These are phyloP conservation scores for Garcia nutans DNA, from an alignment of 345 rosid genomes.

Conservation along the genomic window DNA sequence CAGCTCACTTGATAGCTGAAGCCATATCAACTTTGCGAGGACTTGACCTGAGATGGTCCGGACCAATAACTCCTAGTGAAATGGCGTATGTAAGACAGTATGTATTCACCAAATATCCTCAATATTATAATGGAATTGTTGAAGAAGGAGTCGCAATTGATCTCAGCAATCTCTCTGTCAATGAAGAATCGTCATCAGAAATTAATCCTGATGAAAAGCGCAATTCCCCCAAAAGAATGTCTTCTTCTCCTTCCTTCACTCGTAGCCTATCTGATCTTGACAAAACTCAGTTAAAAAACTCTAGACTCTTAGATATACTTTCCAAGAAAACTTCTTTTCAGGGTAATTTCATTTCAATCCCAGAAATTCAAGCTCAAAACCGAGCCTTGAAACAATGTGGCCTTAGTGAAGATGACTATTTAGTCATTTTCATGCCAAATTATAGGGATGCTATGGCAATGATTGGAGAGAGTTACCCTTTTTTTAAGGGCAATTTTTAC, in stretches of 20 bases:
- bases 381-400: slow-evolving; percentile 53
- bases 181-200: slow-evolving; percentile 43
- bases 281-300: slow-evolving; percentile 43
- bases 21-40: slow-evolving; percentile 56
- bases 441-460: slow-evolving; percentile 48
- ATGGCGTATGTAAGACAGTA: slow-evolving; percentile 64
- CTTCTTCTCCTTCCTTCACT: slow-evolving; percentile 40
- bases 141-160: slow-evolving; percentile 29
- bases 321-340: slow-evolving; percentile 48
- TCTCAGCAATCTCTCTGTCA: slow-evolving; percentile 31
- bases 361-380: slow-evolving; percentile 61
- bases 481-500: slow-evolving; percentile 55
- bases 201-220: slow-evolving; percentile 31
- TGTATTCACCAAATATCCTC: slow-evolving; percentile 65
- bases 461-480: slow-evolving; percentile 72
- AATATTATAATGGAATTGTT: slow-evolving; percentile 49
- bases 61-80: slow-evolving; percentile 63
- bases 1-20: slow-evolving; percentile 58
- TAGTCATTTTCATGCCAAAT: slow-evolving; percentile 52
- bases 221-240: slow-evolving; percentile 33
- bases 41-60: slow-evolving; percentile 69
- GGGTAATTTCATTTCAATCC: slow-evolving; percentile 61
- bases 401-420: slow-evolving; percentile 48
- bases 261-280: slow-evolving; percentile 46
- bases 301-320: slow-evolving; percentile 53